A percentile compares a stretch with the other conserved stretches of the same genome.
These are phyloP conservation scores for Barnettozyma vustinii DNA, from an alignment of 805 yeast genomes.

Conservation along the genomic window DNA sequence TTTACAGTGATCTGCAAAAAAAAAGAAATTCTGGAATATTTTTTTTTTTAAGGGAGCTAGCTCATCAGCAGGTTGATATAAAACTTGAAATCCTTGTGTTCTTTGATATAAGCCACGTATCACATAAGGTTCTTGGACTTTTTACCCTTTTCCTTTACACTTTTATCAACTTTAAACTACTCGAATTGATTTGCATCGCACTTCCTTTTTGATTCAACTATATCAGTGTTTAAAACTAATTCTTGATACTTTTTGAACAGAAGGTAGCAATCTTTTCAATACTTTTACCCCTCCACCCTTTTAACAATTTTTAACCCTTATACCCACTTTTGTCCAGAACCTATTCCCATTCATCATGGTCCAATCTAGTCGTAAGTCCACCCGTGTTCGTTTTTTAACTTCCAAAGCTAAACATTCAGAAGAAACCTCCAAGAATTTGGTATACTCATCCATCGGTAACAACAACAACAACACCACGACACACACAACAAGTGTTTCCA, in stretches of 20 bases:
- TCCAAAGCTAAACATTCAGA: constrained; percentile 26
- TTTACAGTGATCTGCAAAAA: not conserved
- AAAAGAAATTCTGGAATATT: not conserved
- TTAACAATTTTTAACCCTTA: not conserved
- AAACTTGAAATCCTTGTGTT: not conserved
- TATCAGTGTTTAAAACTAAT: not conserved
- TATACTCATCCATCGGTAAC: not conserved
- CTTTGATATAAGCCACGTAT: not conserved
- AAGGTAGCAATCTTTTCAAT: not conserved
- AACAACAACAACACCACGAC: not conserved
- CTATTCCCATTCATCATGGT: constrained; percentile 12
- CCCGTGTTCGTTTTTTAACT: constrained; percentile 19
- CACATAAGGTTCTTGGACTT: not conserved
- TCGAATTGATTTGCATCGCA: not conserved
- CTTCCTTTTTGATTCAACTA: not conserved
- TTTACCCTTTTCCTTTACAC: not conserved
- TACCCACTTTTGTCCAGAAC: not conserved
- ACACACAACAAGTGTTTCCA: not conserved
- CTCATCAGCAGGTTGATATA: not conserved
- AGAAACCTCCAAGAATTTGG: constrained; percentile 5
- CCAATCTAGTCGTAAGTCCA: constrained; percentile 26
- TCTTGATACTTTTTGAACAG: not conserved
- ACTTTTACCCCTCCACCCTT: not conserved
- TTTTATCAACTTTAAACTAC: not conserved
- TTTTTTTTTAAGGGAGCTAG: not conserved